phyloP scores from a whole-genome alignment of 148 eudicot species.

The Nepenthes mirabilis region DNA sequence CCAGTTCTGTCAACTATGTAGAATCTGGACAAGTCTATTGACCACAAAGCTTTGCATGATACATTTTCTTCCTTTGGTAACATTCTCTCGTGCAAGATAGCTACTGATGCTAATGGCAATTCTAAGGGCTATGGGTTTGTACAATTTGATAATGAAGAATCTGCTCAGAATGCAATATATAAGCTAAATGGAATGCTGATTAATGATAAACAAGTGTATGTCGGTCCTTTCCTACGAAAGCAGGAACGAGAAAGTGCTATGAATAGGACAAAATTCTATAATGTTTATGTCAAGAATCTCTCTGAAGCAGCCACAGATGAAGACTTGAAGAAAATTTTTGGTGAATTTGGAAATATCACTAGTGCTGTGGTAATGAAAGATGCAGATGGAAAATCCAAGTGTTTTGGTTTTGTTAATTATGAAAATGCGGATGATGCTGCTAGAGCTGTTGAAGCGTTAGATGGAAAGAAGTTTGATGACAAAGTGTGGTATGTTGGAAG shows the following conservation, averaged over 20 bases:
- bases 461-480: conserved; percentile 10
- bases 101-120: conserved; percentile 49
- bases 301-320: conserved; percentile 15
- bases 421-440: conserved; percentile 68
- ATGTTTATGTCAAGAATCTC: conserved; percentile 43
- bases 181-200: conserved; percentile 12
- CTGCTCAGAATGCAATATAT: conserved; percentile 51
- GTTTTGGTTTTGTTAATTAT: conserved; percentile 58
- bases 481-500: conserved; percentile 61
- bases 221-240: conserved; percentile 58
- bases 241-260: conserved; percentile 41
- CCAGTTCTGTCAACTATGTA: conserved; percentile 9
- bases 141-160: conserved; percentile 46
- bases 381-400: conserved; percentile 53
- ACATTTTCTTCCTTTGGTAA: conserved; percentile 54
- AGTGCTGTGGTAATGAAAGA: conserved; percentile 64
- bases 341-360: conserved; percentile 45
- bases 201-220: background rate
- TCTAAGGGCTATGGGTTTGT: conserved; percentile 69
- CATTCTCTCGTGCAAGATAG: conserved; percentile 64
- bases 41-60: conserved; percentile 54
- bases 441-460: conserved; percentile 55
- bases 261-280: conserved; percentile 36
- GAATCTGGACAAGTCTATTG: conserved; percentile 59
- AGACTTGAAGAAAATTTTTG: conserved; percentile 32